These are phyloP conservation scores for Trichoderma reesei DNA, from an alignment of 495 filamentous ascomycete genomes.

Conservation along the genomic window DNA sequence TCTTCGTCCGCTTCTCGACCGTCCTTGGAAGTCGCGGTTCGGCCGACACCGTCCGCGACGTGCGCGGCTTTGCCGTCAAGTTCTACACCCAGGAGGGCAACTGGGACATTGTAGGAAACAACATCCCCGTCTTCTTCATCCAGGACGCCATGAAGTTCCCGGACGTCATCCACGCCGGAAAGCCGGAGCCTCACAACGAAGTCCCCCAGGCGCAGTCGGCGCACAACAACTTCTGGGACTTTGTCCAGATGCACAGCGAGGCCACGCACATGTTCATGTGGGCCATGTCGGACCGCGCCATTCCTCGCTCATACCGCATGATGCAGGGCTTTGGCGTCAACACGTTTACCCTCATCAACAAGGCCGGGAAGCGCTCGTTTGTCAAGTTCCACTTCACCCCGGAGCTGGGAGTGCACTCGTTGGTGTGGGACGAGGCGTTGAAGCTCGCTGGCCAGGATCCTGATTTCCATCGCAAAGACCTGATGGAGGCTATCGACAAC, in stretches of 20 bases:
- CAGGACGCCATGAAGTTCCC: conserved; percentile 66
- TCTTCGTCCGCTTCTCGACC: conserved; percentile 77
- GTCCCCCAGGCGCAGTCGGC: conserved; percentile 45
- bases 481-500: conserved; percentile 69
- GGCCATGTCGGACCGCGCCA: conserved; percentile 69
- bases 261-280: conserved; percentile 80
- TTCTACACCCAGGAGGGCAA: conserved; percentile 58
- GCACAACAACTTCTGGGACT: conserved; percentile 57
- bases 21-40: conserved; percentile 69
- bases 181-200: conserved; percentile 77
- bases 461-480: conserved; percentile 80
- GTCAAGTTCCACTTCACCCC: conserved; percentile 80
- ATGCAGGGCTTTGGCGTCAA: conserved; percentile 92
- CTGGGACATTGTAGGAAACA: conserved; percentile 55
- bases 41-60: conserved; percentile 73
- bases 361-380: conserved; percentile 59
- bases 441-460: conserved; percentile 76
- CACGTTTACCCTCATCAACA: conserved; percentile 66
- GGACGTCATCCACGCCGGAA: conserved; percentile 68
- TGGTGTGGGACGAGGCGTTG: conserved; percentile 83
- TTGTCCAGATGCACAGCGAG: conserved; percentile 56
- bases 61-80: conserved; percentile 73
- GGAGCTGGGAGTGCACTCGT: conserved; percentile 68
- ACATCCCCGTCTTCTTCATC: conserved; percentile 63
- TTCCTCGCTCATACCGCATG: conserved; percentile 76